Conservation (phyloP, 257 asterid genomes). For the Penstemon eatonii region DNA sequence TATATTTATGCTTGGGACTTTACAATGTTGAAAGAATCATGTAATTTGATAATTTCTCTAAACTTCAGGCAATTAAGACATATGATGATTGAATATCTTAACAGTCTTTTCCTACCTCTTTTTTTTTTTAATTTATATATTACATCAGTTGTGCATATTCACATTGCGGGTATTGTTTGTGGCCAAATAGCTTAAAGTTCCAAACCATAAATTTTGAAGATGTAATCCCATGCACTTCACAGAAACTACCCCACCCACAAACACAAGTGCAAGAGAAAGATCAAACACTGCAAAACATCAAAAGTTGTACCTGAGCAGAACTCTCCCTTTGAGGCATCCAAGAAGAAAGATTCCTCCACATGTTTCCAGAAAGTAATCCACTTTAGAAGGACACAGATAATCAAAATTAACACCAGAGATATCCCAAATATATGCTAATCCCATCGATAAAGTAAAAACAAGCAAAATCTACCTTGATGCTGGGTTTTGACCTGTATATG, state of each 20-base stretch:
- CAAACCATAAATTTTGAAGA: neutral
- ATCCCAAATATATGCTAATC: neutral
- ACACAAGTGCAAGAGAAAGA: neutral
- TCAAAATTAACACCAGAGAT: constrained; percentile 21
- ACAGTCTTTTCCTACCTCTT: constrained; percentile 2
- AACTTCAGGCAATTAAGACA: neutral
- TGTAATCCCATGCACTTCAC: constrained; percentile 14
- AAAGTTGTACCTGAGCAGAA: constrained; percentile 53
- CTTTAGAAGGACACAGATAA: constrained; percentile 35
- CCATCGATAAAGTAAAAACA: constrained; percentile 9
- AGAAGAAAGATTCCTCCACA: constrained; percentile 70
- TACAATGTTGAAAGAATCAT: constrained; percentile 4
- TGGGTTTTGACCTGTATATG: constrained; percentile 58
- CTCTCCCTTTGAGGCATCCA: constrained; percentile 81
- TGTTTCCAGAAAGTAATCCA: constrained; percentile 67
- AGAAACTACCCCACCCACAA: constrained; percentile 13
- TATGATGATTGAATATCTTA: constrained; percentile 2
- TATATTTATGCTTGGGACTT: neutral
- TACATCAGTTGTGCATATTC: constrained; percentile 14
- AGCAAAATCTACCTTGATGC: constrained; percentile 52
- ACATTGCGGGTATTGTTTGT: constrained; percentile 6
- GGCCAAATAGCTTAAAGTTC: constrained; percentile 19
- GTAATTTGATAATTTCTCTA: neutral
- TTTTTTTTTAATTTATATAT: neutral
- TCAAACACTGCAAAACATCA: constrained; percentile 1